Evolutionary conservation across 129 eudicot species (phyloP), one percentile per base, ranked within the genome.

Genomic region (Helianthus annuus): DNA sequence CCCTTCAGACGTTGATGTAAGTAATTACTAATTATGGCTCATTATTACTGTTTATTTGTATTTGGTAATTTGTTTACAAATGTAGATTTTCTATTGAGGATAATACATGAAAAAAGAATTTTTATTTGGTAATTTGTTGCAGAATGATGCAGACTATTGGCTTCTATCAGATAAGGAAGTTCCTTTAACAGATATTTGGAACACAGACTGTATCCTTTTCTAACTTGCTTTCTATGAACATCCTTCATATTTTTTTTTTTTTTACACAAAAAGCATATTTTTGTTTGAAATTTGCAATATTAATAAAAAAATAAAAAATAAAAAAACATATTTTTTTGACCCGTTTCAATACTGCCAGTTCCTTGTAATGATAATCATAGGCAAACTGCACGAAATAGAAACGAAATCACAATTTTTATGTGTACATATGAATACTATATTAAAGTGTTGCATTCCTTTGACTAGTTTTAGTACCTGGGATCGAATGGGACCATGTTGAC

Each of bases 111-210:
- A 32, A 58, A 58, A 62, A 48, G 64, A 54, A 12, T 36, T 12
- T 69, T 19, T 71, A 24, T 70, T 9, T 22, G 38, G 61, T 66
- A 64, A 10, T 70, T 59, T 79, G 58, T 78, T 81, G 73, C 85
- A 89, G 97, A 86, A 85, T 69, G 89, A 88, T 65, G 83, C 85
- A 56, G 97, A 91, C 83, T 91, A 91, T 77, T 91, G 96, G 96
- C 85, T 91, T 72, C 72, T 82, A 62, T 86, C 97, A 79, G 97
- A 91, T 55, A 81, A 84, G 79, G 88, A 65, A 77, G 82, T 91
- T 70, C 88, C 96, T 69, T 72, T 88, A 56, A 86, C 97, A 1
- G 96, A 91, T 75, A 82, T 91, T 83, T 91, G 97, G 96, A 84
- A 86, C 72, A 68, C 91, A 44, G 96, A 89, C 54, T 58, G 97